phyloP scores from a whole-genome alignment of 2,329 filamentous ascomycete genomes.

The Ophiosphaerella herpotricha region DNA sequence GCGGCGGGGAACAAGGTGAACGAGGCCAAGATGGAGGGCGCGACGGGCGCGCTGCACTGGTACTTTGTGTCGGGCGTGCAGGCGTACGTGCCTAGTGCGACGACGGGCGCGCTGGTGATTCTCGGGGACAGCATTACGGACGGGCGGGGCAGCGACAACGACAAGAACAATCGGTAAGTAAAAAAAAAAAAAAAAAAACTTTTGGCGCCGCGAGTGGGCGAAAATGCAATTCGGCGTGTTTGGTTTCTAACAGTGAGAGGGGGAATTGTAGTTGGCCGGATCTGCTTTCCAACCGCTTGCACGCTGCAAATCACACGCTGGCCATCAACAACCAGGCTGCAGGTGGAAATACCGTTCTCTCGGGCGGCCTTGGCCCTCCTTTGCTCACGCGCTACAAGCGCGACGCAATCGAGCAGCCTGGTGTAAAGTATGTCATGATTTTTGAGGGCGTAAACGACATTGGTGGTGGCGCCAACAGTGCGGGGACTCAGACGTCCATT shows the following conservation, averaged over 20 bases:
- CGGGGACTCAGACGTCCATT: slow-evolving; percentile 52
- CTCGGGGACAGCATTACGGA: slow-evolving; percentile 70
- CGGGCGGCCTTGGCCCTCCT: slow-evolving; percentile 66
- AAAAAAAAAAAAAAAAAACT: neutral
- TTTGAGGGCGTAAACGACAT: slow-evolving; percentile 71
- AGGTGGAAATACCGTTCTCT: slow-evolving; percentile 68
- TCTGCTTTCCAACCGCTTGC: slow-evolving; percentile 52
- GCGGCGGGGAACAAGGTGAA: neutral
- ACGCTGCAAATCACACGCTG: slow-evolving; percentile 51
- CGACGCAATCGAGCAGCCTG: slow-evolving; percentile 64
- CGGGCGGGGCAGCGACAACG: slow-evolving; percentile 56
- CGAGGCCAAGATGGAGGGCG: neutral
- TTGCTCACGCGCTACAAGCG: slow-evolving; percentile 64
- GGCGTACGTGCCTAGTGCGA: slow-evolving; percentile 53
- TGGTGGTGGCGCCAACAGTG: slow-evolving; percentile 55
- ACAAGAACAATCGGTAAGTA: slow-evolving; percentile 2
- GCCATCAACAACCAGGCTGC: slow-evolving; percentile 68
- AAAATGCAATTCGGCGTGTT: too few species aligned
- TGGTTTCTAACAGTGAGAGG: too few species aligned
- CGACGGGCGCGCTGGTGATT: slow-evolving; percentile 53
- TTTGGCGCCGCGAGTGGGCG: slow-evolving; percentile 55
- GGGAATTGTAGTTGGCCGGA: slow-evolving; percentile 55
- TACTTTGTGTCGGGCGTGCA: slow-evolving; percentile 61
- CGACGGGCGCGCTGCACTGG: slow-evolving; percentile 30
- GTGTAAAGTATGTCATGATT: slow-evolving; percentile 65